Evolutionary conservation across 768 basidiomycete genomes (phyloP).

Genomic region (Termitomyces titanicus): DNA sequence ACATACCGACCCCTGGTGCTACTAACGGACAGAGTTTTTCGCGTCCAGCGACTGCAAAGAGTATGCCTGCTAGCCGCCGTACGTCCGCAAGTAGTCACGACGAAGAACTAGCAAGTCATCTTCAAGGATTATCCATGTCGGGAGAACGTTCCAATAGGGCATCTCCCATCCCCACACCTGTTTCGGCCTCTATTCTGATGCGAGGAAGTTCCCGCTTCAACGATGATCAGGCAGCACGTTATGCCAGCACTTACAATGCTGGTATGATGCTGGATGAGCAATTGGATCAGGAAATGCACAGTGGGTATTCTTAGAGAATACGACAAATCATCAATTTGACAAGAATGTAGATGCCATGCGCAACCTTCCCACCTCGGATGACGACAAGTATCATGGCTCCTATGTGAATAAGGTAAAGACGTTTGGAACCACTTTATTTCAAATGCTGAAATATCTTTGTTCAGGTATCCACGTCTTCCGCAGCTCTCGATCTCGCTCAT

Average conservation of each 20-base stretch:
- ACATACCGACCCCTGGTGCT: slow-evolving; percentile 43
- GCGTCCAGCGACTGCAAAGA: slow-evolving; percentile 76
- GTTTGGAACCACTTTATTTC: neutral
- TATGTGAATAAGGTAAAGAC: slow-evolving; percentile 62
- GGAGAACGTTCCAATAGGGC: slow-evolving; percentile 57
- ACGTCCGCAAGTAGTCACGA: slow-evolving; percentile 87
- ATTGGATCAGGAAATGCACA: slow-evolving; percentile 91
- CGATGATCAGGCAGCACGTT: slow-evolving; percentile 56
- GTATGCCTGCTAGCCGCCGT: slow-evolving; percentile 89
- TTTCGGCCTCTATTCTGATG: slow-evolving; percentile 50
- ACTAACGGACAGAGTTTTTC: slow-evolving; percentile 51
- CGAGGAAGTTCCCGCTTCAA: slow-evolving; percentile 49
- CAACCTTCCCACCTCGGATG: slow-evolving; percentile 82
- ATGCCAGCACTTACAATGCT: slow-evolving; percentile 68
- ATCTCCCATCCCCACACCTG: slow-evolving; percentile 51
- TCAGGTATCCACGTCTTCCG: slow-evolving; percentile 83
- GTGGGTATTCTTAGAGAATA: slow-evolving; percentile 41
- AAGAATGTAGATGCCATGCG: slow-evolving; percentile 72
- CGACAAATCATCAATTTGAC: slow-evolving; percentile 1
- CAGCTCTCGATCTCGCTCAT: slow-evolving; percentile 90
- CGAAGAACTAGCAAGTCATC: slow-evolving; percentile 73
- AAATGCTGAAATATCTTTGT: slow-evolving; percentile 3
- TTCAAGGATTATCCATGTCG: slow-evolving; percentile 67
- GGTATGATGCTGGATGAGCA: slow-evolving; percentile 94
- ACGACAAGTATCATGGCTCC: slow-evolving; percentile 74